Percentiles rank a stretch among this genome's conserved stretches.
These are phyloP conservation scores for Teunomyces kruisii DNA, from an alignment of 805 yeast species.

Conservation along the genomic window DNA sequence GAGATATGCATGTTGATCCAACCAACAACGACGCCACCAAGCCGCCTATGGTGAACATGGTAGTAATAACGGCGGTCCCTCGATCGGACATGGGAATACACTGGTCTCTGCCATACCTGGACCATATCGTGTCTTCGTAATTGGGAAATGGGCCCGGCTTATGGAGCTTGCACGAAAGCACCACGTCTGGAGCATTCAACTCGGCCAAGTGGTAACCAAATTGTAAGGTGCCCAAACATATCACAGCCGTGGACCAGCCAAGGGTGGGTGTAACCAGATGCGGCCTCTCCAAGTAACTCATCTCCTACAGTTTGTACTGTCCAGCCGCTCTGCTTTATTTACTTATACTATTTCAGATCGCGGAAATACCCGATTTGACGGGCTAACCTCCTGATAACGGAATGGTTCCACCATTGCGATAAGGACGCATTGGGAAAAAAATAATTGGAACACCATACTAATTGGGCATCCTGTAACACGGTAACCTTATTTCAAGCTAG, in stretches of 20 bases:
- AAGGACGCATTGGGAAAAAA: background rate
- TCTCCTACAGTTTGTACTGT: slow-evolving; percentile 1
- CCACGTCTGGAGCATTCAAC: slow-evolving; percentile 33
- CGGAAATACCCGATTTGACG: background rate
- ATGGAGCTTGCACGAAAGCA: slow-evolving; percentile 25
- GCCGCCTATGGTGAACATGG: slow-evolving; percentile 39
- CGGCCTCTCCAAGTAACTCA: slow-evolving; percentile 10
- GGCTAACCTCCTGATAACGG: background rate
- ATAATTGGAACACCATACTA: background rate
- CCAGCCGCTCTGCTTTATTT: background rate
- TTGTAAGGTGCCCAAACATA: slow-evolving; percentile 36
- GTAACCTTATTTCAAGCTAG: background rate
- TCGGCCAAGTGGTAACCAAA: slow-evolving; percentile 42
- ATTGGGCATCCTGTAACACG: background rate
- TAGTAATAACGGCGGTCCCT: slow-evolving; percentile 26
- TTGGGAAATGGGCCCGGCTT: slow-evolving; percentile 17
- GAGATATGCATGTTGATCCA: slow-evolving; percentile 26
- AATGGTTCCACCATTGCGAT: background rate
- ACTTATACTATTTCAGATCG: background rate
- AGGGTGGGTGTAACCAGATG: slow-evolving; percentile 29
- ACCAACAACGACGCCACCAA: slow-evolving; percentile 28
- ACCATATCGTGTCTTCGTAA: slow-evolving; percentile 30
- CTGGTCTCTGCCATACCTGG: slow-evolving; percentile 17
- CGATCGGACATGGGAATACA: slow-evolving; percentile 29
- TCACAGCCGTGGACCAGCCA: slow-evolving; percentile 36